Base-by-base conservation (phyloP, 1,284 basidiomycete species). In the Irpex rosettiformis region DNA sequence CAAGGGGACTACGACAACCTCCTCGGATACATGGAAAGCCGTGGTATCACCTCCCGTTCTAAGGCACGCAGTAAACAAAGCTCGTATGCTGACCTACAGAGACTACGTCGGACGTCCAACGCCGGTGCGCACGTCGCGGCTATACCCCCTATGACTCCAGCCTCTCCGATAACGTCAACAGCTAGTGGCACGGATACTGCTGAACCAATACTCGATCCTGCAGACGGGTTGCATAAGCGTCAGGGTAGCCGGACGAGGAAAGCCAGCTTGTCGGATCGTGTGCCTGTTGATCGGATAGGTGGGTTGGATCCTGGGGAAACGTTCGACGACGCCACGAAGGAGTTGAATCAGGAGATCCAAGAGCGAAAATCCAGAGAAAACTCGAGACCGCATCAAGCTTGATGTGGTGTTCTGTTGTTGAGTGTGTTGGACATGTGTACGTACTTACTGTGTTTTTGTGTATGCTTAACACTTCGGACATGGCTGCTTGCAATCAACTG, bases 71-170 rank as follows among this genome's bases (percentile, higher is more conserved):
- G 87, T 71, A 81, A 83, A 29, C 83, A 84, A 59, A 86, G 81
- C 61, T 92, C 89, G 21, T 93, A 89, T 66, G 90, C 90, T 11
- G 87, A 93, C 72, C 70, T 93, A 49, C 89, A 91, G 72, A 80
- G 84, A 62, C 76, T 91, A 21, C 84, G 84, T 45, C 69, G 66
- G 54, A 61, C 71, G 27, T 66, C 67, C 28, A 67, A 62, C 52
- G 61, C 64, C 3, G 43, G 22, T 3, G 33, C 33, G 33, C 10
- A 16, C 16, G 11, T 37, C 24, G 13, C 22, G 13, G 48, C 24
- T 2, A 51, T 51, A 16, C 21, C 48, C 11, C 8, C 8, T n/a
- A 51, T 51, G 22, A 24, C 22, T 6, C 10, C 25, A 10, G 21
- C 48, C 22, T 11, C 10, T 16, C 8, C 33, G 33, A 37, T 37